These are phyloP conservation scores for Zygosaccharomyces kombuchaensis DNA, from an alignment of 805 yeast species.

Conservation along the genomic window DNA sequence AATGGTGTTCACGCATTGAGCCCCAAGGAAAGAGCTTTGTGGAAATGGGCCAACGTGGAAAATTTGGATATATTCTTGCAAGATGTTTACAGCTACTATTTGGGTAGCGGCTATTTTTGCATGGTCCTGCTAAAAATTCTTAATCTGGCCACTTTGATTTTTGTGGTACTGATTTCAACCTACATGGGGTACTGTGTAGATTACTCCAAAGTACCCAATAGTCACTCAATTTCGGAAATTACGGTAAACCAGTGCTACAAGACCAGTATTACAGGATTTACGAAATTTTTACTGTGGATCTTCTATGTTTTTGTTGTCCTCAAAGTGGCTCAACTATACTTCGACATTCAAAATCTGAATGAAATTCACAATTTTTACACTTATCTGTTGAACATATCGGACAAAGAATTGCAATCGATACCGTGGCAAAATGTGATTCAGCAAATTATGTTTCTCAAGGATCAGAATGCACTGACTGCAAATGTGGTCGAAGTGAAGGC, in stretches of 20 bases:
- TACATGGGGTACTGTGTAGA: constrained; percentile 82
- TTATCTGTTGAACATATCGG: constrained; percentile 64
- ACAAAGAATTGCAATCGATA: constrained; percentile 84
- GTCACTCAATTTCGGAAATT: constrained; percentile 35
- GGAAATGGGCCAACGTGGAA: constrained; percentile 96
- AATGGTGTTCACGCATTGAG: constrained; percentile 42
- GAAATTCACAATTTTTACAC: constrained; percentile 77
- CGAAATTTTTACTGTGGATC: constrained; percentile 60
- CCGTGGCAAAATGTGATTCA: constrained; percentile 87
- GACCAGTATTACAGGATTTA: constrained; percentile 43
- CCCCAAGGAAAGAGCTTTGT: constrained; percentile 73
- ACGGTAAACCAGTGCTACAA: constrained; percentile 37
- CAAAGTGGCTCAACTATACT: constrained; percentile 50
- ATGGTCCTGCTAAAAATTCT: constrained; percentile 62
- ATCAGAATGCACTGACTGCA: constrained; percentile 63
- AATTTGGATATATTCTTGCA: constrained; percentile 82
- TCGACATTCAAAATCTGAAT: constrained; percentile 60
- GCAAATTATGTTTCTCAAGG: constrained; percentile 66
- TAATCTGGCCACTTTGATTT: constrained; percentile 70
- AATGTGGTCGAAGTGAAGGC: constrained; percentile 57
- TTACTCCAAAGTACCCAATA: constrained; percentile 42
- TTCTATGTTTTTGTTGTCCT: constrained; percentile 52
- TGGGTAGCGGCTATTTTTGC: constrained; percentile 80
- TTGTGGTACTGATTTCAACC: constrained; percentile 74
- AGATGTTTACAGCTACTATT: constrained; percentile 77